Base-by-base conservation (phyloP, 768 basidiomycete species). In the Tylopilus balloui region DNA sequence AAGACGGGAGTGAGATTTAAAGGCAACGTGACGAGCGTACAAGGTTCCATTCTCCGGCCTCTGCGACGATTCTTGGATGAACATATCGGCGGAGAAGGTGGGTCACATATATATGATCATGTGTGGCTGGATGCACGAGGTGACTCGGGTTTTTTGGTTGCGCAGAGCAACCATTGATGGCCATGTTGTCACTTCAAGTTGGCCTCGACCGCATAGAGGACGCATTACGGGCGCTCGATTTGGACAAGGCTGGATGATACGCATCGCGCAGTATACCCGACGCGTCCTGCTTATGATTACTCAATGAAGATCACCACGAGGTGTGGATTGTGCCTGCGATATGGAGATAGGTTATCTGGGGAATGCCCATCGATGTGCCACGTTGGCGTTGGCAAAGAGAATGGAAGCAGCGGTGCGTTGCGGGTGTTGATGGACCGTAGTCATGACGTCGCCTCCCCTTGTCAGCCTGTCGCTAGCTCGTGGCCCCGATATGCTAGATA, bases 1-100 rank as follows among this genome's bases (percentile, higher is more conserved):
- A 48, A 84, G 82, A 83, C 80, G 12, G 78, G 75, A 1, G 69
- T 83, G 8, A 72, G 76, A 4, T 74, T 77, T 45, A 51, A 54
- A 39, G 74, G 73, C 50, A 73, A 72, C 29, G 53, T 78, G n/a
- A 50, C 57, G 19, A 73, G 69, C 34, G 64, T 81, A 7, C 73
- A 81, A 45, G 57, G 60, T 32, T 73, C 66, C 6, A 54, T 84
- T 7, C 57, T 84, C 25, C 50, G 55, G 6, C 80, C 81, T 1
- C 52, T 84, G 42, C 67, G 73, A 28, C 45, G 39, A 17, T 68
- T 68, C 11, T 42, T 80, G 35, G 48, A 61, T 14, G 63, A 57
- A 28, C 75, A 75, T 68, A 59, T 57, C 44, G 50, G 53, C 10
- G 53, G 66, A 23, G 45, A 60, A 52, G 65, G 72, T 72, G 43